Percentiles rank a stretch among this genome's conserved stretches.
phyloP scores from a whole-genome alignment of 2,329 filamentous ascomycete species.

The Clonostachys rhizophaga region DNA sequence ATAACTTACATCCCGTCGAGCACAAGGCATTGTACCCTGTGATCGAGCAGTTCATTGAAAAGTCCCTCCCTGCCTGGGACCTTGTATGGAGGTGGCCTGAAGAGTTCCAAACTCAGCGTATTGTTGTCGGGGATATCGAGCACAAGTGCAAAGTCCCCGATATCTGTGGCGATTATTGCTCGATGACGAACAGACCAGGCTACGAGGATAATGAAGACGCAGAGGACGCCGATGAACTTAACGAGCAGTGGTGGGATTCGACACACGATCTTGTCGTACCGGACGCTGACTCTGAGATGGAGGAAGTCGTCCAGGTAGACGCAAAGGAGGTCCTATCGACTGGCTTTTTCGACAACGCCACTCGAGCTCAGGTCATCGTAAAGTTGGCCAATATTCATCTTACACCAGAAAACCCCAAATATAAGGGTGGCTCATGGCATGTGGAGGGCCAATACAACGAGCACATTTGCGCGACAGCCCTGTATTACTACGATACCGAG shows the following conservation, averaged over 20 bases:
- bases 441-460: conserved; percentile 57
- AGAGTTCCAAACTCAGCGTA: too few relatives aligned
- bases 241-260: conserved; percentile 16
- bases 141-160: too few relatives aligned
- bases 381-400: conserved; percentile 60
- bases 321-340: conserved; percentile 13
- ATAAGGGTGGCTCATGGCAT: conserved; percentile 49
- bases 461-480: conserved; percentile 56
- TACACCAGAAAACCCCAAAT: conserved; percentile 50
- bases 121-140: too few relatives aligned
- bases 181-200: conserved; percentile 10
- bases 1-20: conserved; percentile 30
- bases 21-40: conserved; percentile 17
- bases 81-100: too few relatives aligned
- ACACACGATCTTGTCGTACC: conserved; percentile 15
- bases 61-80: conserved; percentile 31
- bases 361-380: conserved; percentile 54
- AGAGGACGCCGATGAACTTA: conserved; percentile 12
- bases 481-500: conserved; percentile 57
- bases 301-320: conserved; percentile 4
- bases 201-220: conserved; percentile 14
- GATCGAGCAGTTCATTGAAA: conserved; percentile 22
- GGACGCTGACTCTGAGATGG: conserved; percentile 2
- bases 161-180: conserved; percentile 5
- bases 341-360: conserved; percentile 18